phyloP scores from a whole-genome alignment of 495 filamentous ascomycete species.

The Penicillium coprophilum region DNA sequence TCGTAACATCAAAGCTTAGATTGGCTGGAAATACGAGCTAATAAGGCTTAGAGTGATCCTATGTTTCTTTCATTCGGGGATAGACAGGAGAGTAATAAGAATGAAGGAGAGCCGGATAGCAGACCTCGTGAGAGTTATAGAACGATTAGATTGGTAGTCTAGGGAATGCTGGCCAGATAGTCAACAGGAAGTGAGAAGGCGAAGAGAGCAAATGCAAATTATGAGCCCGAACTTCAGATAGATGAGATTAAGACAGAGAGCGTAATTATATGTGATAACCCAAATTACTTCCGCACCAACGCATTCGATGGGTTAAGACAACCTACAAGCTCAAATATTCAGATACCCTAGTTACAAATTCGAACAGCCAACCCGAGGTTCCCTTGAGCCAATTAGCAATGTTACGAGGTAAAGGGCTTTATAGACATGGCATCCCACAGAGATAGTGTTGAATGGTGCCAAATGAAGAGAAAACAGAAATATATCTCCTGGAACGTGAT shows the following conservation, averaged over 20 bases:
- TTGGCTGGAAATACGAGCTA: neutral
- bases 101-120: neutral
- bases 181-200: neutral
- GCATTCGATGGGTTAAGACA: neutral
- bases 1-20: neutral
- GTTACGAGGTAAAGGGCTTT: neutral
- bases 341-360: neutral
- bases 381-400: neutral
- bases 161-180: neutral
- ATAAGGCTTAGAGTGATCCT: neutral
- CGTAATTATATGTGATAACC: neutral
- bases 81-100: neutral
- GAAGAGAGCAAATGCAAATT: neutral
- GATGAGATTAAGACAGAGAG: neutral
- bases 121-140: neutral
- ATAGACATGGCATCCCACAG: neutral
- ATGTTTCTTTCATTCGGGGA: neutral
- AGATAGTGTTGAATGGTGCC: neutral
- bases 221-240: neutral
- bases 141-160: neutral
- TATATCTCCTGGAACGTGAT: neutral
- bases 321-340: neutral
- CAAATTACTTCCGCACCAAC: neutral
- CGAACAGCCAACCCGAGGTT: neutral
- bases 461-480: neutral